These are phyloP conservation scores for Boletus rubroflammeus DNA, from an alignment of 768 basidiomycete species.

Conservation along the genomic window DNA sequence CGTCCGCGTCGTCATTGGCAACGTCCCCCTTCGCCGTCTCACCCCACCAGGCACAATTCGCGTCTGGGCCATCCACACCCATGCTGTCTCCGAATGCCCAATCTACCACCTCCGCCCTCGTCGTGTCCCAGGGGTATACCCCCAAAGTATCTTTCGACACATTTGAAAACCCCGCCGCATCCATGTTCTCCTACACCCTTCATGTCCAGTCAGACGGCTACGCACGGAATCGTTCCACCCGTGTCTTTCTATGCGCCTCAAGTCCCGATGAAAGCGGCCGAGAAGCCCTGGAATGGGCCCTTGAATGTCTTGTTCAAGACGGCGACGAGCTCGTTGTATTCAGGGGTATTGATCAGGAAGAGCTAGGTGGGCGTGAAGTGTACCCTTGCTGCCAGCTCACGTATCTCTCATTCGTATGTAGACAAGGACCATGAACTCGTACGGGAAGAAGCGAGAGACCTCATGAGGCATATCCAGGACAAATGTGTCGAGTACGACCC, in stretches of 20 bases:
- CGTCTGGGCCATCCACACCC: constrained; percentile 11
- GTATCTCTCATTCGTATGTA: constrained; percentile 19
- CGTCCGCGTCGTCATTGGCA: constrained; percentile 16
- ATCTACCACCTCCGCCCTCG: constrained; percentile 13
- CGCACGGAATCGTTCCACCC: constrained; percentile 65
- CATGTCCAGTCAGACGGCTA: constrained; percentile 84
- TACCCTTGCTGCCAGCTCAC: background rate
- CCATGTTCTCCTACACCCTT: constrained; percentile 87
- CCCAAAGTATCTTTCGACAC: constrained; percentile 77
- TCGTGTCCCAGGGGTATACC: constrained; percentile 34
- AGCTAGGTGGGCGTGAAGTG: constrained; percentile 60
- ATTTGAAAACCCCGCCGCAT: constrained; percentile 74
- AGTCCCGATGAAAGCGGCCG: constrained; percentile 85
- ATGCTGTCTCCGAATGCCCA: constrained; percentile 16
- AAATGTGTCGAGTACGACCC: constrained; percentile 77
- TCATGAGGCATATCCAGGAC: constrained; percentile 77
- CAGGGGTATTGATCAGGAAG: constrained; percentile 85
- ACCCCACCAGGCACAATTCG: constrained; percentile 14
- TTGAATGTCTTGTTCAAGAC: constrained; percentile 79
- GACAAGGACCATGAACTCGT: constrained; percentile 75
- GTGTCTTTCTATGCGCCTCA: constrained; percentile 87
- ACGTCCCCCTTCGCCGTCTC: constrained; percentile 22
- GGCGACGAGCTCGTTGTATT: constrained; percentile 93
- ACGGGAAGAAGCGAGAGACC: constrained; percentile 80
- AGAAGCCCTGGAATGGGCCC: constrained; percentile 90